A percentile compares a stretch with the other conserved stretches of the same genome.
These are phyloP conservation scores for Rosa persica DNA, from an alignment of 306 rosid species.

Conservation along the genomic window DNA sequence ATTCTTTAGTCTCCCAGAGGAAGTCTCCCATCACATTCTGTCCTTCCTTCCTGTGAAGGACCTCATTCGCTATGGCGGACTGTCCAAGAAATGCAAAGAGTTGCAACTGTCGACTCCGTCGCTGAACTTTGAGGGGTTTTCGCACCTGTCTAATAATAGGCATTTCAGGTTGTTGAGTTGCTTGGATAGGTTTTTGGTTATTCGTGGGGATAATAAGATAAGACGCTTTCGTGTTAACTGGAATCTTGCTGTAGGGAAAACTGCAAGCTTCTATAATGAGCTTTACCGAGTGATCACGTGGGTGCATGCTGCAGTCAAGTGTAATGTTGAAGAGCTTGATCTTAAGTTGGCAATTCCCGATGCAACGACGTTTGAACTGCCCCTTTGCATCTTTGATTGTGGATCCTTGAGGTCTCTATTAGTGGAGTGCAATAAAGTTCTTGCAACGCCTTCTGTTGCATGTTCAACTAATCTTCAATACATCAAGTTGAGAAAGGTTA, in stretches of 20 bases:
- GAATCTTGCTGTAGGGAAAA: background rate
- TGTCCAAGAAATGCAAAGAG: constrained; percentile 8
- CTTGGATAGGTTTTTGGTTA: constrained; percentile 11
- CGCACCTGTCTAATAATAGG: background rate
- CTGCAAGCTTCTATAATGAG: background rate
- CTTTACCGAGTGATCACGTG: constrained; percentile 11
- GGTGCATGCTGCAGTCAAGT: constrained; percentile 4
- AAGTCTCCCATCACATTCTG: constrained; percentile 6
- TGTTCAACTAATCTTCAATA: constrained; percentile 2
- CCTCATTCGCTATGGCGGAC: background rate
- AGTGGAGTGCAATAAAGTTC: background rate
- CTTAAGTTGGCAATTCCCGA: constrained; percentile 1
- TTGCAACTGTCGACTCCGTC: background rate
- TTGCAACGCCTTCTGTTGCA: background rate
- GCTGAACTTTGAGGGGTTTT: background rate
- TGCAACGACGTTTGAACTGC: background rate
- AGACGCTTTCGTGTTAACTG: background rate
- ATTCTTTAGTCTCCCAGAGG: constrained; percentile 3
- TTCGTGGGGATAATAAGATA: background rate
- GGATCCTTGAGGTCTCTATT: constrained; percentile 8
- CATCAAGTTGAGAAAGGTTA: constrained; percentile 8
- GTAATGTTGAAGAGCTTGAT: constrained; percentile 17
- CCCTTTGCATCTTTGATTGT: background rate
- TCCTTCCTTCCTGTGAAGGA: constrained; percentile 1
- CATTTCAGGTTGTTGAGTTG: constrained; percentile 3